Percentiles rank a stretch among this genome's conserved stretches.
These are phyloP conservation scores for Terfezia boudieri DNA, from an alignment of 495 filamentous ascomycete genomes.

Conservation along the genomic window DNA sequence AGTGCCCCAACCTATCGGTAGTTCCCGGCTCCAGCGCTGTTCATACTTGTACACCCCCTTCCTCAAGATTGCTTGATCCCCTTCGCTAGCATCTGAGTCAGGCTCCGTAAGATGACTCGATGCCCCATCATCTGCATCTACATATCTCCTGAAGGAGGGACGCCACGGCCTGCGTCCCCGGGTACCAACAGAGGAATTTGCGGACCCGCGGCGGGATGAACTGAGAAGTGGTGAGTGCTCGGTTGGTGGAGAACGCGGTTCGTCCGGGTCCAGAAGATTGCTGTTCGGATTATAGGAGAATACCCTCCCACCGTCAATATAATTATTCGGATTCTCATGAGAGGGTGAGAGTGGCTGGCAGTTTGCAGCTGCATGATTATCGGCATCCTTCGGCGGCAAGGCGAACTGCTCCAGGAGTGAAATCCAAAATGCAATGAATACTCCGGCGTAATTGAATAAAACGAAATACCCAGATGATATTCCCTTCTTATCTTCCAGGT, in stretches of 20 bases:
- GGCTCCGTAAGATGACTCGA: constrained; percentile 2
- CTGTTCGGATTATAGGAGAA: not conserved
- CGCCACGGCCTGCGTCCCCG: not conserved
- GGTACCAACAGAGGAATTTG: not conserved
- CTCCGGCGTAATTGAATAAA: constrained; percentile 52
- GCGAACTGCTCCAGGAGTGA: constrained; percentile 58
- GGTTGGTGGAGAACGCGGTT: not conserved
- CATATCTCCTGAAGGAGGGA: not conserved
- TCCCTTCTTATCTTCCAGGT: constrained; percentile 44
- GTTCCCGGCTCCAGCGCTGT: constrained; percentile 57
- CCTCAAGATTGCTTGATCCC: not conserved
- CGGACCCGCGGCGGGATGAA: not conserved
- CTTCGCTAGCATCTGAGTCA: not conserved
- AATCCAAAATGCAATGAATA: constrained; percentile 52
- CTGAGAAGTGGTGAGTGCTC: not conserved
- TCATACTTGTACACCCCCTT: constrained; percentile 45
- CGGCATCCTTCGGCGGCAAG: constrained; percentile 43
- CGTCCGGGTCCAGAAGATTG: not conserved
- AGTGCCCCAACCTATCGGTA: constrained; percentile 46
- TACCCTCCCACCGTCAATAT: not conserved
- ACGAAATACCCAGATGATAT: constrained; percentile 65
- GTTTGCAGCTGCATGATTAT: not conserved
- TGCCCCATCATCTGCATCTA: not conserved
- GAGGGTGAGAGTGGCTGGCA: not conserved
- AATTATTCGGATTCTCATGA: not conserved